These are phyloP conservation scores for Telopea speciosissima DNA, from an alignment of 177 flowering plant species.

Conservation along the genomic window DNA sequence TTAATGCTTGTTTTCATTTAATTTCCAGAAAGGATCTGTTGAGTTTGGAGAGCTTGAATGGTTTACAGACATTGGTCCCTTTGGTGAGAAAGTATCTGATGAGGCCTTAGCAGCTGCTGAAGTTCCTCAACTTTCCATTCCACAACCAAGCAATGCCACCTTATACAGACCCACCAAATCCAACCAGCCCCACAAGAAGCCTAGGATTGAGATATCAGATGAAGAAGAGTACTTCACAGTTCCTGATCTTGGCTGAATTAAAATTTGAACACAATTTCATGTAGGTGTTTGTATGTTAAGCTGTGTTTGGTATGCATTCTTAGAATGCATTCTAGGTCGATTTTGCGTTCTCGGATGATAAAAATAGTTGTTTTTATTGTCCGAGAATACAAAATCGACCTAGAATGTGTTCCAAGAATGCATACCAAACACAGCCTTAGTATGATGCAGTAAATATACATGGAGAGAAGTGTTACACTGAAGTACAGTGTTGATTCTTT, in stretches of 20 bases:
- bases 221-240: conserved; percentile 80
- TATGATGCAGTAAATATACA: too few relatives aligned
- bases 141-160: conserved; percentile 30
- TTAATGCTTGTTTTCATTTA: conserved; percentile 1
- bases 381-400: too few relatives aligned
- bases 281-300: too few relatives aligned
- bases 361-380: too few relatives aligned
- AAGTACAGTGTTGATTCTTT: too few relatives aligned
- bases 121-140: conserved; percentile 70
- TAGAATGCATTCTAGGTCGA: too few relatives aligned
- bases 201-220: conserved; percentile 55
- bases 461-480: too few relatives aligned
- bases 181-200: conserved; percentile 55
- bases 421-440: too few relatives aligned
- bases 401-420: too few relatives aligned
- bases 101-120: conserved; percentile 72
- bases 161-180: conserved; percentile 46
- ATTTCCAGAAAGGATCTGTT: conserved; percentile 53
- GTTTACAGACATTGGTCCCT: conserved; percentile 59
- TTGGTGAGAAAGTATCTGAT: conserved; percentile 54
- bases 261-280: not conserved
- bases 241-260: conserved; percentile 79
- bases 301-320: too few relatives aligned
- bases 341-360: too few relatives aligned
- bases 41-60: conserved; percentile 84